Conservation (phyloP, 192 early-diverging fungal genomes). For the Coemansia sp. region DNA sequence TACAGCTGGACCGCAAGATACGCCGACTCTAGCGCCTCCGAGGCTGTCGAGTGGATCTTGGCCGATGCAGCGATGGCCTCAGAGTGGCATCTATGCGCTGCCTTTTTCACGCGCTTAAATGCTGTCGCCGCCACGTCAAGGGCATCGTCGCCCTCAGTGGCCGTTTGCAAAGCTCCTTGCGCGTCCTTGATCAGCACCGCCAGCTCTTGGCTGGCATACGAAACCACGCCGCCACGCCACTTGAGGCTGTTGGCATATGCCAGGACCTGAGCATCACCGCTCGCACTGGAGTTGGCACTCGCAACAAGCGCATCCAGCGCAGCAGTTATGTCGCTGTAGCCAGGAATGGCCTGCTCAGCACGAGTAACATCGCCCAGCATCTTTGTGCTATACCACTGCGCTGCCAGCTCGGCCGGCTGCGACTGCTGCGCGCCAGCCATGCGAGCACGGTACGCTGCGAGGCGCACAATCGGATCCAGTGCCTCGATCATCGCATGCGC, state of each 20-base stretch:
- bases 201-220: constrained; percentile 26
- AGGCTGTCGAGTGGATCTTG: constrained; percentile 31
- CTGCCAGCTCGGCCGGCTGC: constrained; percentile 28
- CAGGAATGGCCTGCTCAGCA: constrained; percentile 14
- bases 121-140: constrained; percentile 6
- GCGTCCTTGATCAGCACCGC: constrained; percentile 18
- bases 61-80: constrained; percentile 28
- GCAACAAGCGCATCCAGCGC: constrained; percentile 16
- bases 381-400: constrained; percentile 30
- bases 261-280: neutral
- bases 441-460: constrained; percentile 48
- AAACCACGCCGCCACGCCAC: constrained; percentile 40
- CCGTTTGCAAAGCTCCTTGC: constrained; percentile 14
- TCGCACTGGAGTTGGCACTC: neutral
- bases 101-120: constrained; percentile 20
- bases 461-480: constrained; percentile 44
- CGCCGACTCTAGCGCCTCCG: constrained; percentile 30
- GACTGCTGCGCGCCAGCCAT: constrained; percentile 36
- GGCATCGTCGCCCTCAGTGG: neutral
- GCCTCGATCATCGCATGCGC: constrained; percentile 28
- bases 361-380: constrained; percentile 21
- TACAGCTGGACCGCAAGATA: constrained; percentile 38
- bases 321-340: constrained; percentile 10
- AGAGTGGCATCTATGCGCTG: constrained; percentile 22
- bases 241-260: constrained; percentile 25